Conservation (phyloP, 306 rosid species). For the Dalbergia cultrata region DNA sequence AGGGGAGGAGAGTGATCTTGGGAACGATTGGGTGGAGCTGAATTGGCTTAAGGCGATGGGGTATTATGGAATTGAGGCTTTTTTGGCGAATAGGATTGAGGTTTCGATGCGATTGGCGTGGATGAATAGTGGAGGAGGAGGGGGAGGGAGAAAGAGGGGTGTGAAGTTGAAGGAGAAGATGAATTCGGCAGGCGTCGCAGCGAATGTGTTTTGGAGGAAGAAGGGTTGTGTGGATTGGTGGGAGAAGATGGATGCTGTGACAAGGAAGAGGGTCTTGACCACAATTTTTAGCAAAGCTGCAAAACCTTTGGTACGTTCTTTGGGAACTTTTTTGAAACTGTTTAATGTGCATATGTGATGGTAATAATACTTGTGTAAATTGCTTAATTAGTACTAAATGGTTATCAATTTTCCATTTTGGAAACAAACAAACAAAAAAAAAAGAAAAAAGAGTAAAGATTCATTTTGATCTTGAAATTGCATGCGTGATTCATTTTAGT, state of each 20-base stretch:
- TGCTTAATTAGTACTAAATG: constrained; percentile 1
- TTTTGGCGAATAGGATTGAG: constrained; percentile 79
- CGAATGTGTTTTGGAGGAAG: constrained; percentile 90
- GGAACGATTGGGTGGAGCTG: constrained; percentile 79
- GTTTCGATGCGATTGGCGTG: constrained; percentile 86
- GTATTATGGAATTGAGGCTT: constrained; percentile 76
- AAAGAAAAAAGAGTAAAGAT: too few relatives aligned
- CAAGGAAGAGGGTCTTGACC: constrained; percentile 59
- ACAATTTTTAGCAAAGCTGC: constrained; percentile 71
- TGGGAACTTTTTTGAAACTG: constrained; percentile 22
- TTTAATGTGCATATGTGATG: not conserved
- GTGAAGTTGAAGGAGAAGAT: constrained; percentile 86
- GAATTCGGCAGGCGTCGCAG: constrained; percentile 54
- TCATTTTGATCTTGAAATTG: too few relatives aligned
- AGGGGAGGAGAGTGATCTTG: constrained; percentile 76
- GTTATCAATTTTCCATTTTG: not conserved
- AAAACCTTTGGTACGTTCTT: constrained; percentile 70
- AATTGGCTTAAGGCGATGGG: constrained; percentile 89
- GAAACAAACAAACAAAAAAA: not conserved
- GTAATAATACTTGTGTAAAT: not conserved
- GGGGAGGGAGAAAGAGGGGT: constrained; percentile 72
- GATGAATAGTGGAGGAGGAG: constrained; percentile 59
- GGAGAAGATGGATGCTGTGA: constrained; percentile 65
- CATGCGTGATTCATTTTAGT: too few relatives aligned
- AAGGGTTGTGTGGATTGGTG: constrained; percentile 94